phyloP scores from a whole-genome alignment of 805 yeast genomes.

The Maudiozyma turicensis region DNA sequence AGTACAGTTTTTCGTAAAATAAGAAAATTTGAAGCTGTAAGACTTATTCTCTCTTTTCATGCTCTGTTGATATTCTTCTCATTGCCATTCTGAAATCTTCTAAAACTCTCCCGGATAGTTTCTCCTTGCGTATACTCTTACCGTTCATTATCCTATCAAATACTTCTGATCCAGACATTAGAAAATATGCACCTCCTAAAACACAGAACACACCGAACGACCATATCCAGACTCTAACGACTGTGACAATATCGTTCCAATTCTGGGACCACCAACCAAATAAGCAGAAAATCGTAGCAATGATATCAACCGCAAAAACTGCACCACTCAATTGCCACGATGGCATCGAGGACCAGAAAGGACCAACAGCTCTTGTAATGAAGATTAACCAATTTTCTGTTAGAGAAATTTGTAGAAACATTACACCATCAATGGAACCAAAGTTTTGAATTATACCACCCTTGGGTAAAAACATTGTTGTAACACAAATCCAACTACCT shows the following conservation, averaged over 20 bases:
- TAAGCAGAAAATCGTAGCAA: conserved; percentile 84
- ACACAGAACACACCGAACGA: conserved; percentile 95
- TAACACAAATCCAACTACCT: conserved; percentile 90
- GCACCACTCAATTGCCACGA: conserved; percentile 97
- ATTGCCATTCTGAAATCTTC: conserved; percentile 79
- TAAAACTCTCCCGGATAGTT: conserved; percentile 47
- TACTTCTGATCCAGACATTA: conserved; percentile 72
- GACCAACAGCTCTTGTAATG: conserved; percentile 94
- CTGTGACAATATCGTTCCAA: conserved; percentile 93
- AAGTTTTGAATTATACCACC: conserved; percentile 95
- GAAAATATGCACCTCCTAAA: conserved; percentile 91
- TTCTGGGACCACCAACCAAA: conserved; percentile 98
- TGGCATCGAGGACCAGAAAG: conserved; percentile 94
- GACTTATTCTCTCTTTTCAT: conserved; percentile 33
- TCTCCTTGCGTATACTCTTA: conserved; percentile 49
- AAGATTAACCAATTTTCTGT: conserved; percentile 97
- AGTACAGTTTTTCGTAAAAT: too few species aligned
- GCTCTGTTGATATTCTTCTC: conserved; percentile 85
- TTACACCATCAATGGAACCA: conserved; percentile 87
- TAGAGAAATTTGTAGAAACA: conserved; percentile 87
- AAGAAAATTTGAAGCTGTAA: too few species aligned
- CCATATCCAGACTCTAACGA: conserved; percentile 90
- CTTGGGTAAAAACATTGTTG: conserved; percentile 82
- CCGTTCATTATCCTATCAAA: conserved; percentile 83
- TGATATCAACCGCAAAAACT: conserved; percentile 77